phyloP scores from a whole-genome alignment of 164 flowering plant species.

The Euptelea pleiosperma region DNA sequence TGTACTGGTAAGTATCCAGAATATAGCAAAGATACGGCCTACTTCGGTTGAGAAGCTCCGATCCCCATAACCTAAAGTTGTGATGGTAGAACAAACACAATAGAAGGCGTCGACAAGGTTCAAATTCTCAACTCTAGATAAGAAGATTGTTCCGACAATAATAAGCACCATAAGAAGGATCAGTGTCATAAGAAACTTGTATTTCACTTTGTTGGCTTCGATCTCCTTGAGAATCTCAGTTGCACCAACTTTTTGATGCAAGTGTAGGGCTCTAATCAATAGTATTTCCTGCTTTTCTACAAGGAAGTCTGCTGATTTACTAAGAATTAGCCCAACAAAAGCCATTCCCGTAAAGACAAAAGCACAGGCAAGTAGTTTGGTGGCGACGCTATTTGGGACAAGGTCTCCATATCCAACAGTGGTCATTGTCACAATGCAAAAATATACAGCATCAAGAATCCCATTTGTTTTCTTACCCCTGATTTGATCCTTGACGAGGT shows the following conservation, averaged over 20 bases:
- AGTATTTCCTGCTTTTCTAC: slow-evolving; percentile 66
- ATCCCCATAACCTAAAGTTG: slow-evolving; percentile 89
- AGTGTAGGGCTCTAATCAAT: slow-evolving; percentile 48
- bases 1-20: slow-evolving; percentile 77
- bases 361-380: slow-evolving; percentile 68
- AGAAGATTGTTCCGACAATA: slow-evolving; percentile 45
- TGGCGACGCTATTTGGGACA: slow-evolving; percentile 47
- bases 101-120: slow-evolving; percentile 62
- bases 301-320: slow-evolving; percentile 72
- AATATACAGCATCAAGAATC: slow-evolving; percentile 70
- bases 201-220: slow-evolving; percentile 43
- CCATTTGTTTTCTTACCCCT: slow-evolving; percentile 63
- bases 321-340: slow-evolving; percentile 54
- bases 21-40: slow-evolving; percentile 73
- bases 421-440: slow-evolving; percentile 88
- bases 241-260: slow-evolving; percentile 25
- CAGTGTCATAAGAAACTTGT: slow-evolving; percentile 36
- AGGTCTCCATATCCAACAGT: slow-evolving; percentile 93
- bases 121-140: slow-evolving; percentile 45
- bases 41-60: slow-evolving; percentile 67
- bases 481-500: slow-evolving; percentile 45
- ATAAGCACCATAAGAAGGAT: slow-evolving; percentile 41
- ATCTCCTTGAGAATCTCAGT: slow-evolving; percentile 44
- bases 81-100: slow-evolving; percentile 80
- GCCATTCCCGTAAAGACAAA: slow-evolving; percentile 83